phyloP scores from a whole-genome alignment of 805 yeast species.

The Candida chauliodis region DNA sequence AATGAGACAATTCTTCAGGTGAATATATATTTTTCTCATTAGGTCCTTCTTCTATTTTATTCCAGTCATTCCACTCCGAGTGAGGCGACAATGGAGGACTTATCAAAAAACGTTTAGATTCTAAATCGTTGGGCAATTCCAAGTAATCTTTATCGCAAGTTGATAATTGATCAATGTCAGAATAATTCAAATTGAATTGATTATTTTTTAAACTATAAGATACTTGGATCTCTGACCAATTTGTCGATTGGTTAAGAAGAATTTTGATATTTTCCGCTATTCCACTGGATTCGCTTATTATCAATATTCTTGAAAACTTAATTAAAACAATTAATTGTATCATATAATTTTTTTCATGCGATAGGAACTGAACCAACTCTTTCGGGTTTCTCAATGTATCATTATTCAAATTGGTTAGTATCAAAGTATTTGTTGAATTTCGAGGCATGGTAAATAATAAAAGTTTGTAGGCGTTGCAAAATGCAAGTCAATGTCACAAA shows the following conservation, averaged over 20 bases:
- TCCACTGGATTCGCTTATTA: conserved; percentile 25
- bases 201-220: conserved; percentile 36
- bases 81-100: conserved; percentile 46
- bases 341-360: conserved; percentile 15
- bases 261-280: conserved; percentile 20
- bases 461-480: too few relatives aligned
- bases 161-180: neutral
- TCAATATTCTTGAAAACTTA: conserved; percentile 30
- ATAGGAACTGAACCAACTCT: conserved; percentile 22
- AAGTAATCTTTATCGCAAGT: conserved; percentile 18
- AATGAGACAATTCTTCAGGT: conserved; percentile 38
- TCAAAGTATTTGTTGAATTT: conserved; percentile 33
- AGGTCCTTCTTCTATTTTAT: conserved; percentile 40
- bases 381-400: conserved; percentile 24
- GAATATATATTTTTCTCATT: conserved; percentile 30
- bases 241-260: conserved; percentile 13
- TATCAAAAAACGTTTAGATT: conserved; percentile 36
- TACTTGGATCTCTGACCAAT: conserved; percentile 17
- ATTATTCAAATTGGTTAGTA: conserved; percentile 26
- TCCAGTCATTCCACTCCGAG: conserved; percentile 42
- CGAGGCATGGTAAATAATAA: conserved; percentile 9
- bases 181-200: conserved; percentile 8
- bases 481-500: neutral
- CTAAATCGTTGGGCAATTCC: conserved; percentile 39
- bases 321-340: conserved; percentile 33